Evolutionary conservation across 148 eudicot genomes (phyloP), one percentile per base, ranked within the genome.

Genomic region (Persicaria maculosa): DNA sequence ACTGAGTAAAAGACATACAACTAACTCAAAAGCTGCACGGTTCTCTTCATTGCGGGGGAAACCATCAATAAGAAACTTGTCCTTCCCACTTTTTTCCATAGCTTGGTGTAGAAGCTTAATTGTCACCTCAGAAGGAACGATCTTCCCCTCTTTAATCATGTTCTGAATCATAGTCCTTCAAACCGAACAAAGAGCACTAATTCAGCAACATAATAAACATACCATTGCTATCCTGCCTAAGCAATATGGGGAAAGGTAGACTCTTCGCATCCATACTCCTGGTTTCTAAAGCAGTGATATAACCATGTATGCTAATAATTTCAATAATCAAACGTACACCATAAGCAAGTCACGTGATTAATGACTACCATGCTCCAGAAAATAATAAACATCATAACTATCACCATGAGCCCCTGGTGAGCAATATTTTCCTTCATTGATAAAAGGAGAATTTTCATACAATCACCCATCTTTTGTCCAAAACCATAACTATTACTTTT

Each of bases 11-110:
- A 77, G 20, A 65, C 85, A n/a, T 72, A 83, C 83, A 47, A 83
- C 72, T n/a, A 54, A 19, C 54, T 80, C 81, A 67, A 72, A 72
- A 14, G 79, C 83, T 10, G 77, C 74, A 45, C 81, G 83, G 44
- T 84, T 84, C 64, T 84, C 86, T 47, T 78, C 78, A 74, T 81
- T 84, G 40, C 84, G 82, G 8, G 86, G 82, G 59, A 84, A 84
- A 10, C 86, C 86, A 78, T 84, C 83, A 74, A 84, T 84, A n/a
- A 81, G 80, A 59, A 84, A 81, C 40, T 81, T 84, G 43, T 74
- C 70, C 20, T 68, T 79, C 43, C 44, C 53, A 50, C 71, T 78
- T 75, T 76, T 77, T 53, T 73, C 44, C 68, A 84, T 84, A 58
- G 84, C 84, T 31, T 58, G 65, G 47, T 76, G 78, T 3, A 84